Evolutionary conservation across 306 rosid species (phyloP).

Genomic region (Corylus americana): DNA sequence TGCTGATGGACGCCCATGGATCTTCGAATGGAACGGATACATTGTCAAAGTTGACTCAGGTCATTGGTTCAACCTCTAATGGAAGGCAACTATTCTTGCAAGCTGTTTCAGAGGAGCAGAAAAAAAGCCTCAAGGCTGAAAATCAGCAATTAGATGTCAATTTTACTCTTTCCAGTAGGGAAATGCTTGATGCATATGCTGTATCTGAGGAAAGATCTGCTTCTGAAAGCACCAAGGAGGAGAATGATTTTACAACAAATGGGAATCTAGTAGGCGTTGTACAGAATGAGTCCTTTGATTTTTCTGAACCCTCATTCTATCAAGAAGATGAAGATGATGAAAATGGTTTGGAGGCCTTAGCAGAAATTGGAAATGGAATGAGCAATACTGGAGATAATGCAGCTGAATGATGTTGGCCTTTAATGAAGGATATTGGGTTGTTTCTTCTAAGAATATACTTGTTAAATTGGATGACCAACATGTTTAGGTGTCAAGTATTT

Average conservation of each 20-base stretch:
- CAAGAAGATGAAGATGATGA: not conserved
- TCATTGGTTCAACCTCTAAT: slow-evolving; percentile 5
- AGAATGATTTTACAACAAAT: not conserved
- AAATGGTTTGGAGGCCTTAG: not conserved
- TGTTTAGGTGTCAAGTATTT: slow-evolving; percentile 2
- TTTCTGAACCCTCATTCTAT: slow-evolving; percentile 1
- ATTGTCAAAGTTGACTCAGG: not conserved
- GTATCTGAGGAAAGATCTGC: not conserved
- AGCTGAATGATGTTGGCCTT: slow-evolving; percentile 1
- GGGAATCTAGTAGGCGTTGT: not conserved
- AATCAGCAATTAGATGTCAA: not conserved
- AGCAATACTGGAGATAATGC: not conserved
- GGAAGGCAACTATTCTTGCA: slow-evolving; percentile 14
- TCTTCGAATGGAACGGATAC: slow-evolving; percentile 17
- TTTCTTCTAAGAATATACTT: not conserved
- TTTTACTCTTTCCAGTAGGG: not conserved
- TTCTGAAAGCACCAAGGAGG: not conserved
- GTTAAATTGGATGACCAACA: slow-evolving; percentile 4
- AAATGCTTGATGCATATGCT: not conserved
- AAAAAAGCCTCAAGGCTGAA: not conserved
- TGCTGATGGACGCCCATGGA: slow-evolving; percentile 22
- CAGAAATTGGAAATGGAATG: not conserved
- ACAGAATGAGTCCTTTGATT: not conserved
- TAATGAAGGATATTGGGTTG: slow-evolving; percentile 1
- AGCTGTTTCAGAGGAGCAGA: not conserved